Percentiles rank a stretch among this genome's conserved stretches.
Conservation (phyloP, 176 grass and related monocot genomes). For the Musa schizocarpa region DNA sequence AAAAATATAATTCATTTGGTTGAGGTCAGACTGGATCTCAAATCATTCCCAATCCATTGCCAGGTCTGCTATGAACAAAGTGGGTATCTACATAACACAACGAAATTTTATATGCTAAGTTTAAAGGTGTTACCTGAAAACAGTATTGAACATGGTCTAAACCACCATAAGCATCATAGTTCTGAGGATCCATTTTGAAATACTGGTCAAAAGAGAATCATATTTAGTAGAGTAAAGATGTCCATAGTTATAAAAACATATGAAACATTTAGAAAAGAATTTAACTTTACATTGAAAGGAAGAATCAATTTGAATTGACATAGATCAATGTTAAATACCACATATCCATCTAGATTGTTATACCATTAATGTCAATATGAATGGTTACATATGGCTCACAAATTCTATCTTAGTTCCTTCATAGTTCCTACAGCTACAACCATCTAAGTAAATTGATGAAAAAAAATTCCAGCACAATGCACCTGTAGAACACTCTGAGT, state of each 20-base stretch:
- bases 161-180: slow-evolving; percentile 42
- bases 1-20: neutral
- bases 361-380: too few species aligned
- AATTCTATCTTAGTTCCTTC: neutral
- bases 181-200: slow-evolving; percentile 91
- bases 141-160: slow-evolving; percentile 82
- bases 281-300: neutral
- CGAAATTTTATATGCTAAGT: neutral
- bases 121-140: slow-evolving; percentile 61
- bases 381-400: neutral
- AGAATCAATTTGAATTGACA: too few species aligned
- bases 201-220: slow-evolving; percentile 47
- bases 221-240: slow-evolving; percentile 11
- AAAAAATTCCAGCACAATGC: slow-evolving; percentile 17
- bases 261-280: neutral
- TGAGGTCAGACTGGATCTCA: neutral
- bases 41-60: neutral
- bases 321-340: too few species aligned
- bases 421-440: too few species aligned
- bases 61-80: neutral
- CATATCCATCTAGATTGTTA: too few species aligned
- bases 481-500: slow-evolving; percentile 99
- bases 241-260: neutral
- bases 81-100: neutral
- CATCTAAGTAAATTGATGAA: neutral